Conservation (phyloP, 257 asterid species). For the Avicennia marina region DNA sequence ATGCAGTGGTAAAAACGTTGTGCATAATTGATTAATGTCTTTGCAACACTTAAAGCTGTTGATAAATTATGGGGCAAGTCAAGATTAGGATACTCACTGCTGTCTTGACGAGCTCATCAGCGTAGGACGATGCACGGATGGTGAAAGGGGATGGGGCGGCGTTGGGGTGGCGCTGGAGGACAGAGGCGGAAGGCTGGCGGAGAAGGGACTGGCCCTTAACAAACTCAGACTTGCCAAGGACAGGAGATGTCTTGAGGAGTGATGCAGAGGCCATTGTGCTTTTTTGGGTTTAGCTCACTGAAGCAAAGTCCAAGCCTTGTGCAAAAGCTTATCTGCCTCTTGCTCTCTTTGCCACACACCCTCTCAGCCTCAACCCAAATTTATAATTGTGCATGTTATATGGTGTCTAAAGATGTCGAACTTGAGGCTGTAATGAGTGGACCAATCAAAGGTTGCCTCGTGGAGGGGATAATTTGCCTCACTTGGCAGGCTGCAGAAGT, state of each 20-base stretch:
- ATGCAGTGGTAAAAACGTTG: too few relatives aligned
- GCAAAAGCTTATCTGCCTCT: conserved; percentile 50
- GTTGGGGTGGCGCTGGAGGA: conserved; percentile 43
- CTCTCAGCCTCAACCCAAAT: conserved; percentile 1
- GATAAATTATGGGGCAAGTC: too few relatives aligned
- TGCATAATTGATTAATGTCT: too few relatives aligned
- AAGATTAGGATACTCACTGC: conserved; percentile 61
- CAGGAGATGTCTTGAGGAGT: conserved; percentile 73
- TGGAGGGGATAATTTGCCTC: conserved; percentile 33
- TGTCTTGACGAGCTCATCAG: conserved; percentile 87
- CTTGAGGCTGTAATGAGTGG: conserved; percentile 58
- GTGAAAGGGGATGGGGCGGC: conserved; percentile 40
- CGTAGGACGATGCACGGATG: conserved; percentile 73
- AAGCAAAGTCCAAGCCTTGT: conserved; percentile 14
- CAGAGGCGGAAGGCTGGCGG: conserved; percentile 60
- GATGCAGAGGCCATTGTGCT: too few relatives aligned
- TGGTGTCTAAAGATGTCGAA: conserved; percentile 41
- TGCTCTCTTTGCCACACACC: conserved; percentile 46
- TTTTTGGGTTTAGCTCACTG: too few relatives aligned
- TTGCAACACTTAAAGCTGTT: too few relatives aligned
- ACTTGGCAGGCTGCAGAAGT: conserved; percentile 31
- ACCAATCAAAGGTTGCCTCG: conserved; percentile 46
- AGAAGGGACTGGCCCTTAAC: conserved; percentile 54
- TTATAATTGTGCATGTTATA: conserved; percentile 28
- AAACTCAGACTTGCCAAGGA: conserved; percentile 73